Base-by-base conservation (phyloP, 2,329 filamentous ascomycete species). In the Hawksworthiomyces lignivorus region DNA sequence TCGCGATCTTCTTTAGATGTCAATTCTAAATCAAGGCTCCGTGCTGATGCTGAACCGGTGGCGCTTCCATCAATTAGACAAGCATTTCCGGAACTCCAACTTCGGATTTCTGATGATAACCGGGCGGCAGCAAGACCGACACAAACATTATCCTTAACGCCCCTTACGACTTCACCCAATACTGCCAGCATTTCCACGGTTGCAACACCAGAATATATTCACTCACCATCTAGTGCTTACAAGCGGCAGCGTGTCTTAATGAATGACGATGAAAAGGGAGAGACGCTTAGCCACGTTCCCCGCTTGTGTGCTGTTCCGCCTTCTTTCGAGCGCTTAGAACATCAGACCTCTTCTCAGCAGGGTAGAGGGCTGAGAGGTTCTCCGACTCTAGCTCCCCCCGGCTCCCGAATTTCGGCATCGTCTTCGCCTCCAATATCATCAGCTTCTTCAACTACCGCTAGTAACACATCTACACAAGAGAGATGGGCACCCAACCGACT, bases 11-110 rank as follows among this genome's bases (percentile, higher is more conserved):
- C n/a, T n/a, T n/a, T n/a, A n/a, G n/a, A n/a, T n/a, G n/a, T n/a
- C n/a, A n/a, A n/a, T n/a, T n/a, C n/a, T n/a, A n/a, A n/a, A n/a
- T n/a, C n/a, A n/a, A n/a, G n/a, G n/a, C 57, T 60, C 35, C 60
- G 59, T 41, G 52, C 52, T 15, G 65, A 71, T 40, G 54, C 55
- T n/a, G 61, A 65, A 46, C 56, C 58, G 44, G 54, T 71, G 22
- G 63, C 64, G 27, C 60, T 77, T 18, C 73, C 73, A 17, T 69
- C 73, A 2, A 73, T 77, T 37, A 63, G 69, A 49, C 67, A 73
- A 68, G 45, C 42, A n/a, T 36, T 50, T 14, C 45, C 45, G 4
- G 48, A 50, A 21, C 28, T 46, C 22, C 40, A 36, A 19, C 30
- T 34, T 22, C 24, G 11, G n/a, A 14, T 43, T 11, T 12, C 15